Evolutionary conservation across 1,284 basidiomycete species (phyloP), one percentile per base, ranked within the genome.

Genomic region (Phenoliferia sp.): DNA sequence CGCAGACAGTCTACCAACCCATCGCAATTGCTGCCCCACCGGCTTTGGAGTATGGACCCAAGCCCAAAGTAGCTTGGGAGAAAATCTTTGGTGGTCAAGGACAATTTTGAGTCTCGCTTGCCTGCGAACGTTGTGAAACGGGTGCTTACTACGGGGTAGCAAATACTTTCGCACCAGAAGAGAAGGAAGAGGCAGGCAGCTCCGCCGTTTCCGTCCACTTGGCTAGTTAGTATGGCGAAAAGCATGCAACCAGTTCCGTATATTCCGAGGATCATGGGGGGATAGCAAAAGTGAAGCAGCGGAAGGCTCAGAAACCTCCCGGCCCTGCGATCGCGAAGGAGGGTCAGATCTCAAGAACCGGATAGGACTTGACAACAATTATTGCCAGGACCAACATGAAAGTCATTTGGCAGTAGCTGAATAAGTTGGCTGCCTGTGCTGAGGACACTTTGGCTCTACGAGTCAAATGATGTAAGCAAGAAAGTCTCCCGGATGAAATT

Each of bases 51-150:
- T 89, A 83, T 64, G 82, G 82, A 48, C 88, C 88, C 56, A 89
- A 80, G 72, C 86, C 85, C 78, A 86, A 84, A 44, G 88, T 90
- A 12, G 83, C 86, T 39, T 89, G 81, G 3, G 86, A 87, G 79
- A 88, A 88, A 69, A 90, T 85, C 9, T n/a, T n/a, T 33, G 39
- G 16, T 3, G 33, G 22, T 64, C 44, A 76, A 86, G 87, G 72
- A 87, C 86, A 12, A 85, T 87, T 77, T 89, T 88, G 78, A 89
- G 89, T 82, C 87, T 89, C 83, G 17, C 12, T 6, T n/a, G 6
- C n/a, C 12, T 17, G 15, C 36, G 17, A 17, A 26, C 19, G 19
- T 15, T 3, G 7, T 4, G 32, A 15, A 22, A 9, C 2, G 36
- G 19, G 7, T n/a, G 26, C 39, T 29, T 5, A 59, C 26, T 10